These are phyloP conservation scores for Camellia japonica DNA, from an alignment of 148 eudicot genomes.

Conservation along the genomic window DNA sequence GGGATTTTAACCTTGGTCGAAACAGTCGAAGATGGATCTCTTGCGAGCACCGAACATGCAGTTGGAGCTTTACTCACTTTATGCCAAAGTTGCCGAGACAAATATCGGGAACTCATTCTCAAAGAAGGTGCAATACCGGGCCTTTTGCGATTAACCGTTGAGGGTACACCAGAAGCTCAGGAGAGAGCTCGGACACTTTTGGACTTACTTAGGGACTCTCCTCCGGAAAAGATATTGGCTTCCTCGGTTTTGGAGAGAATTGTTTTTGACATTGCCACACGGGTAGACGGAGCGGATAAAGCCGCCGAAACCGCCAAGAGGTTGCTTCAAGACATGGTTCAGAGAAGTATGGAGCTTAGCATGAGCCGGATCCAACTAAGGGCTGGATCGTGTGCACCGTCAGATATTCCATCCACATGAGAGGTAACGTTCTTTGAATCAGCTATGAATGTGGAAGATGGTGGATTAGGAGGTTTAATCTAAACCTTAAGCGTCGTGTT, in stretches of 20 bases:
- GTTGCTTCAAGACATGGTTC: slow-evolving; percentile 61
- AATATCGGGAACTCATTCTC: slow-evolving; percentile 65
- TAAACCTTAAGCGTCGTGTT: background rate
- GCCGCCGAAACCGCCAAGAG: slow-evolving; percentile 66
- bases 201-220: slow-evolving; percentile 58
- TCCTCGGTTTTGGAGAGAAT: slow-evolving; percentile 50
- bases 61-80: slow-evolving; percentile 63
- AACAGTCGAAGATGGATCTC: slow-evolving; percentile 72
- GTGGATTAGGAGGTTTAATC: background rate
- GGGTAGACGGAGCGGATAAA: slow-evolving; percentile 55
- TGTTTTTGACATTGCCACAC: slow-evolving; percentile 46
- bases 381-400: slow-evolving; percentile 32
- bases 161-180: slow-evolving; percentile 60
- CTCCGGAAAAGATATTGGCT: slow-evolving; percentile 36
- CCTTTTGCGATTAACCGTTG: slow-evolving; percentile 59
- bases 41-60: slow-evolving; percentile 60
- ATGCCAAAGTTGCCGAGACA: slow-evolving; percentile 54
- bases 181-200: slow-evolving; percentile 55
- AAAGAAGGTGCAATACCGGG: slow-evolving; percentile 82
- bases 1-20: slow-evolving; percentile 69
- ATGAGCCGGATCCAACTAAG: slow-evolving; percentile 39
- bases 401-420: slow-evolving; percentile 14
- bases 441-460: too few species aligned
- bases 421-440: background rate
- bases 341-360: slow-evolving; percentile 53